Evolutionary conservation across 1,284 basidiomycete species (phyloP).

Genomic region (Ustilago xerochloae): DNA sequence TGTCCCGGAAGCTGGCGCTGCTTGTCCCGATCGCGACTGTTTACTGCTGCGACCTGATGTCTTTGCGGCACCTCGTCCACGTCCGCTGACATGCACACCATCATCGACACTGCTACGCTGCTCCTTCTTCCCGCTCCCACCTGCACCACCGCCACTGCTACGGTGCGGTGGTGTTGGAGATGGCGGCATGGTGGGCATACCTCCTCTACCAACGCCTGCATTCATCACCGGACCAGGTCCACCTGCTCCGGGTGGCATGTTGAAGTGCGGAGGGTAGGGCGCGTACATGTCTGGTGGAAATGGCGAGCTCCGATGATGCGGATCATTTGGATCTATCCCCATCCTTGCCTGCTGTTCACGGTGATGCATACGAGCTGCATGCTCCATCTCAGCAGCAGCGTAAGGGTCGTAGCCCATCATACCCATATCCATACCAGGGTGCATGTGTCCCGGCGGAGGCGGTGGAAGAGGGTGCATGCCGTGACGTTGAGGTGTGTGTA

Average conservation of each 20-base stretch:
- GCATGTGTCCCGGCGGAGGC: constrained; percentile 28
- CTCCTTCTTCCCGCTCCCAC: constrained; percentile 23
- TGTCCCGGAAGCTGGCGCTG: too few species aligned
- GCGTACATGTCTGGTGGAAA: constrained; percentile 46
- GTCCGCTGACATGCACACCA: constrained; percentile 9
- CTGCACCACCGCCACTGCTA: constrained; percentile 6
- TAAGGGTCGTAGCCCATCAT: constrained; percentile 47
- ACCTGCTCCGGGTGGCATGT: constrained; percentile 18
- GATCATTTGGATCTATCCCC: constrained; percentile 37
- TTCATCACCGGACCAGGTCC: constrained; percentile 13
- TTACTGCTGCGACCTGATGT: constrained; percentile 20
- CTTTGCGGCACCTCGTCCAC: constrained; percentile 28
- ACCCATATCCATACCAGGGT: constrained; percentile 38
- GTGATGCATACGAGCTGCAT: constrained; percentile 45
- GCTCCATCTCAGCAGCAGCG: constrained; percentile 48
- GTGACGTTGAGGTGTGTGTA: constrained; percentile 31
- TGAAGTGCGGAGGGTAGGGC: constrained; percentile 37
- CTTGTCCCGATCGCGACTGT: constrained; percentile 23
- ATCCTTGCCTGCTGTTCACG: constrained; percentile 41
- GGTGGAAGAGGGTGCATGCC: constrained; percentile 33
- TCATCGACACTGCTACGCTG: constrained; percentile 24
- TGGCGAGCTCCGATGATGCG: constrained; percentile 39
- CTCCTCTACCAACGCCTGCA: constrained; percentile 3
- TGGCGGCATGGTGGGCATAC: constrained; percentile 19
- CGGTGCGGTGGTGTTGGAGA: constrained; percentile 43